Evolutionary conservation across 2,329 filamentous ascomycete genomes (phyloP).

Genomic region (Ustulina deusta): DNA sequence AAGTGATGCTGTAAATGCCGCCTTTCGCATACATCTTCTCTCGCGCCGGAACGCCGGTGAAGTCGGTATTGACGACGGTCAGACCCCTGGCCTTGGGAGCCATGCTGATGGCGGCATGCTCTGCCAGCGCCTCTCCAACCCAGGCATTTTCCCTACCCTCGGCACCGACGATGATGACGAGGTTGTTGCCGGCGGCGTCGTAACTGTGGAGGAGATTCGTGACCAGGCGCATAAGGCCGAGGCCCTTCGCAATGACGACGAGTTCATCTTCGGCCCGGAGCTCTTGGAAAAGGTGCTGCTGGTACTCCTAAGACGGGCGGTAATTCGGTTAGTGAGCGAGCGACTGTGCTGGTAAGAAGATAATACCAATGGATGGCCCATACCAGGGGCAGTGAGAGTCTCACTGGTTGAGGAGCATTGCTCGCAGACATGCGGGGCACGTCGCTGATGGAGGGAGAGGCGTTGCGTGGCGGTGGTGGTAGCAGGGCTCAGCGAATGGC

Average conservation of each 20-base stretch:
- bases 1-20: slow-evolving; percentile 95
- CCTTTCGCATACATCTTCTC: slow-evolving; percentile 93
- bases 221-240: slow-evolving; percentile 90
- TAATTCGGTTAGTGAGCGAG: slow-evolving; percentile 14
- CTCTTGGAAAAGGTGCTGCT: slow-evolving; percentile 94
- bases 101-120: slow-evolving; percentile 92
- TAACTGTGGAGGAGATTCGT: slow-evolving; percentile 98
- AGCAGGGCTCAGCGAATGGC: slow-evolving; percentile 35
- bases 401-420: slow-evolving; percentile 75
- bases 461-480: slow-evolving; percentile 33
- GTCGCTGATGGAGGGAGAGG: slow-evolving; percentile 39
- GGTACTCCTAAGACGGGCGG: slow-evolving; percentile 73
- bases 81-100: slow-evolving; percentile 85
- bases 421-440: slow-evolving; percentile 64
- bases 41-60: slow-evolving; percentile 84
- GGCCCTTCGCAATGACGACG: slow-evolving; percentile 88
- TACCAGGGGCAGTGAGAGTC: slow-evolving; percentile 82
- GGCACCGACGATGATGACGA: slow-evolving; percentile 89
- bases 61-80: slow-evolving; percentile 93
- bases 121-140: slow-evolving; percentile 95
- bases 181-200: slow-evolving; percentile 93
- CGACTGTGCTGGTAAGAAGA: background rate
- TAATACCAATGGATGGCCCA: slow-evolving; percentile 38
- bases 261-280: slow-evolving; percentile 92
- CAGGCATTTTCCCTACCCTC: slow-evolving; percentile 95